Conservation (phyloP, 192 early-diverging fungal genomes). For the Linnemannia zychae region DNA sequence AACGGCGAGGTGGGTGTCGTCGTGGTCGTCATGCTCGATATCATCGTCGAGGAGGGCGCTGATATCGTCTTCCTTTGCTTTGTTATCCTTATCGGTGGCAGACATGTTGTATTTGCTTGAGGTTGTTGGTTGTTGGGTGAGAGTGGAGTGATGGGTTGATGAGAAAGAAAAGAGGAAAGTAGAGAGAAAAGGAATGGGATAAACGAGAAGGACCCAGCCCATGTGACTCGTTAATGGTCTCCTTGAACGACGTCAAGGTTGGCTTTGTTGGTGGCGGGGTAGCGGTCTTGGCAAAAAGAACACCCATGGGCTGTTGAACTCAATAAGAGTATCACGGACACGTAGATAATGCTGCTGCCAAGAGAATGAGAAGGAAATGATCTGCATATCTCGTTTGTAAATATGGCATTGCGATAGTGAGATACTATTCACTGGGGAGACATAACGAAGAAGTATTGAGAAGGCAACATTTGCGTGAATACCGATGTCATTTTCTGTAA, state of each 20-base stretch:
- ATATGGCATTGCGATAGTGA: no score
- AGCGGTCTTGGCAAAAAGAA: not conserved
- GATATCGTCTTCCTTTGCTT: slow-evolving; percentile 4
- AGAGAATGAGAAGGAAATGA: no score
- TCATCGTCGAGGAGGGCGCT: slow-evolving; percentile 30
- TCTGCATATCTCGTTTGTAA: no score
- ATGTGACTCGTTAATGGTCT: not conserved
- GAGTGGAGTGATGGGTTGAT: not conserved
- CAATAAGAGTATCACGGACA: no score
- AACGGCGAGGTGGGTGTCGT: not conserved
- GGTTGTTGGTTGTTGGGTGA: not conserved
- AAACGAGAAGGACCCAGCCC: not conserved
- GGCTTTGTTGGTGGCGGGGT: not conserved
- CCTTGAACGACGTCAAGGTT: not conserved
- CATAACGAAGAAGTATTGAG: no score
- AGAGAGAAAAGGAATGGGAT: slow-evolving; percentile 3
- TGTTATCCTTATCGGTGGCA: slow-evolving; percentile 22
- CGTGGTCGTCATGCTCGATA: slow-evolving; percentile 8
- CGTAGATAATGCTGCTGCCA: no score
- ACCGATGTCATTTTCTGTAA: not conserved
- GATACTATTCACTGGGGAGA: no score
- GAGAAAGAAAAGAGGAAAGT: slow-evolving; percentile 3
- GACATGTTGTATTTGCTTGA: slow-evolving; percentile 25
- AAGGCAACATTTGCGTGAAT: not conserved
- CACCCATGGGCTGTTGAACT: not conserved